Evolutionary conservation across 139 green algal species (phyloP), one percentile per base, ranked within the genome.

Genomic region (Chlamydomonas sphaeroides): DNA sequence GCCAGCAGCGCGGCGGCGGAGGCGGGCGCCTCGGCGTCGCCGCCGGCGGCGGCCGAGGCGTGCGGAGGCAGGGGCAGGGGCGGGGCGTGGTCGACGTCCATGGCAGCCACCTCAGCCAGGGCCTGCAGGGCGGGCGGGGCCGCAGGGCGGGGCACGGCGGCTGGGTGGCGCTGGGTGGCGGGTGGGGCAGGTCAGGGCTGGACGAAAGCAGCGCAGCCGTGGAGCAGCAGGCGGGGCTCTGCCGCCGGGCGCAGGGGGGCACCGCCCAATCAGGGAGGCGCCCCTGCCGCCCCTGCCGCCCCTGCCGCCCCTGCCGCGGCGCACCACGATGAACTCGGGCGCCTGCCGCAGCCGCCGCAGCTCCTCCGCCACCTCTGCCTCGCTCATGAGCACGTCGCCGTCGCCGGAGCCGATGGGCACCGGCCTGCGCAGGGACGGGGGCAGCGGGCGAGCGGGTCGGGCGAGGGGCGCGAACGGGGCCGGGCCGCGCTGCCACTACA

Each of bases 51-150:
- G 15, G 45, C 45, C 45, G 51, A 25, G 18, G 56, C 56, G 8
- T 17, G 11, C n/a, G 61, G 14, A 3, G 63, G 30, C 17, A 36
- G 17, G 11, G 20, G n/a, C n/a, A n/a, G n/a, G n/a, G n/a, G n/a
- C n/a, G n/a, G n/a, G n/a, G n/a, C n/a, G n/a, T n/a, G 3, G 59
- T 80, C 74, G 20, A 80, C 59, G 4, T 80, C 74, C 74, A 80
- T 80, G 39, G 59, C 48, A 2, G 23, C 59, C 5, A 62, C 59
- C 2, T 48, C 39, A 7, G 30, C 74, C 10, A 80, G 68, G n/a
- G 59, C 74, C 74, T 80, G 59, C 25, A 5, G 38, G 51, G 7
- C 6, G 57, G 45, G 45, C n/a, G n/a, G n/a, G n/a, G n/a, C n/a
- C n/a, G n/a, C n/a, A n/a, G n/a, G n/a, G n/a, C n/a, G n/a, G n/a